These are phyloP conservation scores for Penicillium maclennaniae DNA, from an alignment of 495 filamentous ascomycete genomes.

Conservation along the genomic window DNA sequence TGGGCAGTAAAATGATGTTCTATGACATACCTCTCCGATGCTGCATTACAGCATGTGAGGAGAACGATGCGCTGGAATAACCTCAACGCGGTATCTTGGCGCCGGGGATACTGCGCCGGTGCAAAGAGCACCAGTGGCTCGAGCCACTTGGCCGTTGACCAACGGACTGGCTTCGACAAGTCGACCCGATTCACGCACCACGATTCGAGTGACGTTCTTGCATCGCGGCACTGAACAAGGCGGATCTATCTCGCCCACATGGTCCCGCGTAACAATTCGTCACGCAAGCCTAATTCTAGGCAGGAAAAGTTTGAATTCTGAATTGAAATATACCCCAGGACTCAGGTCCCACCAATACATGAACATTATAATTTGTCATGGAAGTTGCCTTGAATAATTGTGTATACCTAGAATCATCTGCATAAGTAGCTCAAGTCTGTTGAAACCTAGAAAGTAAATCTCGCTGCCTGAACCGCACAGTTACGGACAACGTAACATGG, in stretches of 20 bases:
- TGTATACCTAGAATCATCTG: neutral
- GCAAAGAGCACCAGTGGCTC: neutral
- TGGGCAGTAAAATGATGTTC: neutral
- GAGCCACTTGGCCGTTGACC: neutral
- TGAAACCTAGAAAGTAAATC: neutral
- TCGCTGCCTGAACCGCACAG: neutral
- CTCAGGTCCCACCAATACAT: neutral
- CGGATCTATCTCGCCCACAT: neutral
- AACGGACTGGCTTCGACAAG: neutral
- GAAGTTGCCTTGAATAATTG: neutral
- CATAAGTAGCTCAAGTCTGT: neutral
- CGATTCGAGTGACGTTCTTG: neutral
- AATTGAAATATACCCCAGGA: constrained; percentile 12
- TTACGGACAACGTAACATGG: neutral
- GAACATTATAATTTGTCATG: neutral
- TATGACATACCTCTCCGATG: neutral
- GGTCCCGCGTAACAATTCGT: neutral
- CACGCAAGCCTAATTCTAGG: constrained; percentile 2
- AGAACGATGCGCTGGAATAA: neutral
- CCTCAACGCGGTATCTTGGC: neutral
- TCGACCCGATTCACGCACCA: neutral
- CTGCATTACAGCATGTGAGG: neutral
- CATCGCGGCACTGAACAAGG: neutral
- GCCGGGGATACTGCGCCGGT: neutral
- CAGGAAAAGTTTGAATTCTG: constrained; percentile 4